These are phyloP conservation scores for Neoascochyta sp. DNA, from an alignment of 2,329 filamentous ascomycete genomes.

Conservation along the genomic window DNA sequence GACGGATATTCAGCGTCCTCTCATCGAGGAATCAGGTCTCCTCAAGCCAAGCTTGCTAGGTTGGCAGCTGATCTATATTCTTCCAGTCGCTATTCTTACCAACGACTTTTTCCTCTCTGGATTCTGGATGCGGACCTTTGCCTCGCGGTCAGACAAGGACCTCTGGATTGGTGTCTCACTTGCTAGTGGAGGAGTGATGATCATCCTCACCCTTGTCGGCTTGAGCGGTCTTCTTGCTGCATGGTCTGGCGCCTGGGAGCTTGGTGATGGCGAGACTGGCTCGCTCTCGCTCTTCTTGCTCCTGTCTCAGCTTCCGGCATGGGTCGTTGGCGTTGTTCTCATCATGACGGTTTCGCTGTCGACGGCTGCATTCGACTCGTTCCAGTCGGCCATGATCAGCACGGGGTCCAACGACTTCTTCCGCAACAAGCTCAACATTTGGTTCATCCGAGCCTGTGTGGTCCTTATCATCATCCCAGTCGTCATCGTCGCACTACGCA, in stretches of 20 bases:
- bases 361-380: conserved; percentile 73
- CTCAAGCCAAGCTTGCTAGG: conserved; percentile 68
- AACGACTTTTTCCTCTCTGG: conserved; percentile 85
- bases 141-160: conserved; percentile 73
- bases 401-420: conserved; percentile 80
- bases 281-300: conserved; percentile 73
- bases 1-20: conserved; percentile 65
- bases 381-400: conserved; percentile 83
- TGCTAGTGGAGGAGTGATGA: conserved; percentile 59
- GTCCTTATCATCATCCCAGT: conserved; percentile 71
- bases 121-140: conserved; percentile 82
- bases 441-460: conserved; percentile 66
- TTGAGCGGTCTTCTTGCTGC: conserved; percentile 69
- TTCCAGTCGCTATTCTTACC: conserved; percentile 74
- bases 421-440: conserved; percentile 73
- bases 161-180: conserved; percentile 70
- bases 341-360: conserved; percentile 76
- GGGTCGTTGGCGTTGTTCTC: conserved; percentile 78
- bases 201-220: conserved; percentile 70
- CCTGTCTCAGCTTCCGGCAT: conserved; percentile 66
- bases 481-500: conserved; percentile 69
- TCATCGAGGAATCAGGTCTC: conserved; percentile 66
- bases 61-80: conserved; percentile 82
- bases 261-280: conserved; percentile 59
- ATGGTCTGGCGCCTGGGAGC: conserved; percentile 70